These are phyloP conservation scores for Globisporangium abappressorium DNA, from an alignment of 352 stramenopile species.

Conservation along the genomic window DNA sequence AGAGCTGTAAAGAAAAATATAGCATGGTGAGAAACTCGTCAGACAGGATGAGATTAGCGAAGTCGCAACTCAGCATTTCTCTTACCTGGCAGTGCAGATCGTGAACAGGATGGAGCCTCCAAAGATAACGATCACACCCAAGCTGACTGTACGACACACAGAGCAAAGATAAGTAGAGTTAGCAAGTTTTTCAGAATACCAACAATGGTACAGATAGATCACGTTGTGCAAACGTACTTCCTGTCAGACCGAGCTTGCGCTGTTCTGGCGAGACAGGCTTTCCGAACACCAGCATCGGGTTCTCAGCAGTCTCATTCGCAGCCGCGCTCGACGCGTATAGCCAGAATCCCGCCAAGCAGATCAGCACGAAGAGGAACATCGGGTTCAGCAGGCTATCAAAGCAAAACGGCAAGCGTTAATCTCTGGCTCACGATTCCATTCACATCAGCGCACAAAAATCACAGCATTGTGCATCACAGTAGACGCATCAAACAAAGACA, in stretches of 20 bases:
- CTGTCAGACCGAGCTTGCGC: slow-evolving; percentile 78
- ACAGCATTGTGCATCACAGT: neutral
- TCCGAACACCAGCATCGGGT: slow-evolving; percentile 73
- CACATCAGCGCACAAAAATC: slow-evolving; percentile 3
- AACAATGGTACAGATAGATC: neutral
- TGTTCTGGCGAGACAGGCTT: slow-evolving; percentile 68
- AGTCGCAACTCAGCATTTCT: neutral
- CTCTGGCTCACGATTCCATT: neutral
- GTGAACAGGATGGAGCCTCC: slow-evolving; percentile 86
- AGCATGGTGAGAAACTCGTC: neutral
- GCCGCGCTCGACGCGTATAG: slow-evolving; percentile 73
- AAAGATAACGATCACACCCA: slow-evolving; percentile 77
- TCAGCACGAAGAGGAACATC: slow-evolving; percentile 86
- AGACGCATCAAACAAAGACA: neutral
- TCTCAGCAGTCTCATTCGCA: slow-evolving; percentile 65
- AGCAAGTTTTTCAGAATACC: neutral
- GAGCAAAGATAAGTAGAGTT: slow-evolving; percentile 6
- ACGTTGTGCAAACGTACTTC: slow-evolving; percentile 32
- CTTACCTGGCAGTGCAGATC: slow-evolving; percentile 79
- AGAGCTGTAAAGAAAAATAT: slow-evolving; percentile 31
- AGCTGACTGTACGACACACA: slow-evolving; percentile 41
- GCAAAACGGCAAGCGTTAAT: slow-evolving; percentile 5
- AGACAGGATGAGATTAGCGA: neutral
- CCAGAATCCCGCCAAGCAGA: slow-evolving; percentile 80
- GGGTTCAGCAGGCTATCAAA: slow-evolving; percentile 69